A percentile compares a stretch with the other conserved stretches of the same genome.
These are phyloP conservation scores for Styphnolobium japonicum DNA, from an alignment of 306 rosid species.

Conservation along the genomic window DNA sequence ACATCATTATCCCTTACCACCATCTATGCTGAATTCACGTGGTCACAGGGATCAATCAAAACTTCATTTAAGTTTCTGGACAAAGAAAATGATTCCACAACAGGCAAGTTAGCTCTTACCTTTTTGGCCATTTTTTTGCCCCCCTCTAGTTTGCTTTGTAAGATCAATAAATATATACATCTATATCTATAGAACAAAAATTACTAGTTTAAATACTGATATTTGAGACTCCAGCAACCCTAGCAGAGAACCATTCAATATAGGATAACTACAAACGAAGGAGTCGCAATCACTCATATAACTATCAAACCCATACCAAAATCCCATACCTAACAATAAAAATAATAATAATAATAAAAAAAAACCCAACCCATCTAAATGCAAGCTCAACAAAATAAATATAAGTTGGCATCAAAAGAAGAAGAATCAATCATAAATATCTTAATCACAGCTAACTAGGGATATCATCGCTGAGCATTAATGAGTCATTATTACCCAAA, in stretches of 20 bases:
- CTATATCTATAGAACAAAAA: background rate
- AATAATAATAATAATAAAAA: background rate
- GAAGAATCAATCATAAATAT: background rate
- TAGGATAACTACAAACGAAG: slow-evolving; percentile 11
- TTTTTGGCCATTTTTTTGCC: background rate
- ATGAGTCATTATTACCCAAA: background rate
- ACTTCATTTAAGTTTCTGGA: background rate
- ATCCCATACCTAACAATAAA: slow-evolving; percentile 28
- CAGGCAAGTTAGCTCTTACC: slow-evolving; percentile 11
- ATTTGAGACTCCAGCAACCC: background rate
- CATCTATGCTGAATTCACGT: background rate
- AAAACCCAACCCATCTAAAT: background rate
- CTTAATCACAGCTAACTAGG: no score
- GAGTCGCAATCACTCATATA: slow-evolving; percentile 30
- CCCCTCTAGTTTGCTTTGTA: background rate
- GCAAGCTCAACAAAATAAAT: slow-evolving; percentile 10
- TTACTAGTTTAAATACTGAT: slow-evolving; percentile 1
- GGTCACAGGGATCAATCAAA: background rate
- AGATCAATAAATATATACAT: slow-evolving; percentile 17
- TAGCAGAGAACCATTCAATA: background rate
- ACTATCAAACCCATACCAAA: slow-evolving; percentile 30
- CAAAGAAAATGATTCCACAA: slow-evolving; percentile 5
- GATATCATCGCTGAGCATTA: background rate
- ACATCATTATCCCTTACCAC: background rate
- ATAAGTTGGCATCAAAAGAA: background rate